Evolutionary conservation across 345 rosid genomes (phyloP).

Genomic region (Eucalyptus cloeziana): DNA sequence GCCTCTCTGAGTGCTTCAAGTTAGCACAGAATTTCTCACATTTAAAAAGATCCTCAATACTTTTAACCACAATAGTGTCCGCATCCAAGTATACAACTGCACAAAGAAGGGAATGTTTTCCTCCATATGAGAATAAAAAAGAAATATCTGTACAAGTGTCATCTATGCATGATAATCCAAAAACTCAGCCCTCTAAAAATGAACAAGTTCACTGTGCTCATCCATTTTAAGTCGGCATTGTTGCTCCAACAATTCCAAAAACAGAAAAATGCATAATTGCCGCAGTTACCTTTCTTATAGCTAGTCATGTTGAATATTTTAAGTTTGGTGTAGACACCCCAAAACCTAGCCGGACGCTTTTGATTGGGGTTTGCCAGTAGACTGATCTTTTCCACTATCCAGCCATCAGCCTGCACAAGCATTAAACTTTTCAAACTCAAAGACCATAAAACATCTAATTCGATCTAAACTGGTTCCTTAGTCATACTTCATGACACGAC

Average conservation of each 20-base stretch:
- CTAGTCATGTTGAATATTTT: constrained; percentile 86
- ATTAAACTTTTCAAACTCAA: background rate
- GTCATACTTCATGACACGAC: background rate
- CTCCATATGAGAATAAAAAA: background rate
- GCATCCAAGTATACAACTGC: constrained; percentile 95
- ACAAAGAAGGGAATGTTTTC: background rate
- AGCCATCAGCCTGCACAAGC: constrained; percentile 77
- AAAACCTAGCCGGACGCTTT: constrained; percentile 75
- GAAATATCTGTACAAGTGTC: background rate
- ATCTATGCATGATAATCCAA: background rate
- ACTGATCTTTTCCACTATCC: constrained; percentile 87
- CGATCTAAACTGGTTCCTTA: background rate
- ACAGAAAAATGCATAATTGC: background rate
- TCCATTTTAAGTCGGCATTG: background rate
- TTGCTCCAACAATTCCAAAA: background rate
- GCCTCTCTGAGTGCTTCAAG: constrained; percentile 90
- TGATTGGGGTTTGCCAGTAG: constrained; percentile 84
- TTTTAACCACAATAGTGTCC: constrained; percentile 90
- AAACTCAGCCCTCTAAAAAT: background rate
- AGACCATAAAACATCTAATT: background rate
- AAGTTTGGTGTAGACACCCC: constrained; percentile 97
- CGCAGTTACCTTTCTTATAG: constrained; percentile 60
- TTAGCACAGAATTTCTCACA: constrained; percentile 88
- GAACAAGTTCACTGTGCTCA: background rate
- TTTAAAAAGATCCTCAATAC: constrained; percentile 75